These are phyloP conservation scores for Vaccinium vitisidaea DNA, from an alignment of 148 eudicot species.

Conservation along the genomic window DNA sequence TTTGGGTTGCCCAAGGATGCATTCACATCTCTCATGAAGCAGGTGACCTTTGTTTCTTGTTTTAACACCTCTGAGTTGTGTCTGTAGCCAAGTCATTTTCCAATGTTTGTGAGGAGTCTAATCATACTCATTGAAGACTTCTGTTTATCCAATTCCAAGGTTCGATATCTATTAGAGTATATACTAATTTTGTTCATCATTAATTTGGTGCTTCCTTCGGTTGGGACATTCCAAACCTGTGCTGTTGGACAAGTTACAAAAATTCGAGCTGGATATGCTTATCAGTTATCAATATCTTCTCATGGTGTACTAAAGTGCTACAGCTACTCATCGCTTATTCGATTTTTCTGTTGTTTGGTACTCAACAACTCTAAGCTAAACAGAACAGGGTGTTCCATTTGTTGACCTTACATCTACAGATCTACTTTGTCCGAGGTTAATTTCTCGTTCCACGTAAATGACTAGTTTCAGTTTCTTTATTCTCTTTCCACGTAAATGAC, in stretches of 20 bases:
- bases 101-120: neutral
- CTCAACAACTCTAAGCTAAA: neutral
- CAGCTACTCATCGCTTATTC: neutral
- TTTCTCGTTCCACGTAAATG: neutral
- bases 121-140: neutral
- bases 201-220: neutral
- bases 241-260: neutral
- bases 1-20: constrained; percentile 84
- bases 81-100: constrained; percentile 10
- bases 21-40: constrained; percentile 88
- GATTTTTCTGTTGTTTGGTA: neutral
- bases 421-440: neutral
- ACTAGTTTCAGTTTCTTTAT: neutral
- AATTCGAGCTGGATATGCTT: neutral
- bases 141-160: neutral
- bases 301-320: neutral
- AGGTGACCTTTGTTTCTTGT: constrained; percentile 35
- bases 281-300: neutral
- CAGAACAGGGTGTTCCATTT: neutral
- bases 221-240: neutral
- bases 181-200: neutral
- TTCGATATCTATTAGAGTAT: neutral
- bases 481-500: neutral
- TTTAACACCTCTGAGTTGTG: neutral
- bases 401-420: neutral